Evolutionary conservation across 179 eudicot species (phyloP), one percentile per base, ranked within the genome.

Genomic region (Nepenthes alata): DNA sequence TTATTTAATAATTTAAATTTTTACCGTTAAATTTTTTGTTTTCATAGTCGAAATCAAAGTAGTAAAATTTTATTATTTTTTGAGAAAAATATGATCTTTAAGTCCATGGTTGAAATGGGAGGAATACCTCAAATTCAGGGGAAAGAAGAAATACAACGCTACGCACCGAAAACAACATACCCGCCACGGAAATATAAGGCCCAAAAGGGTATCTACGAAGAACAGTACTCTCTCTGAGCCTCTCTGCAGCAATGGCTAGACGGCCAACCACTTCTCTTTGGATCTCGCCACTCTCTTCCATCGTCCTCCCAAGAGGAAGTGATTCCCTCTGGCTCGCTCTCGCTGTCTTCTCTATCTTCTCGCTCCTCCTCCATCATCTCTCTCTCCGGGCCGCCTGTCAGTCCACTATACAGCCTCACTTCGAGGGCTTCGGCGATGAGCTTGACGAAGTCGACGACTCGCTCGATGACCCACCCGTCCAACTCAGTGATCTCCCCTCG

Each of bases 371-470:
- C 51, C 74, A 67, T 77, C 71, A 72, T 58, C 59, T 86, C 34
- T 70, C 76, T 60, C 69, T 72, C 65, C 64, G 75, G 63, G 66
- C 70, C 35, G 51, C 77, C 60, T 72, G 70, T n/a, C 57, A 74
- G 65, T 64, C 72, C 74, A 37, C 63, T 70, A 61, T 50, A 62
- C 67, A 47, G 1, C 78, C 81, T 58, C 87, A 85, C 64, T 88
- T 91, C 74, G 97, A 91, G 63, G 97, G 97, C 60, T 91, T 91
- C 77, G 97, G 83, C 76, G 88, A 88, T 68, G 88, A 85, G 15
- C 63, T 74, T 25, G 95, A 81, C 7, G 80, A 76, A 10, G 63
- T 70, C 59, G 88, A 79, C 2, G 71, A 67, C 57, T 41, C 60
- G 34, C 75, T 75, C 50, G 72, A 70, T 47, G 67, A 71, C 4